These are phyloP conservation scores for Pleurotus platypus DNA, from an alignment of 768 basidiomycete species.

Conservation along the genomic window DNA sequence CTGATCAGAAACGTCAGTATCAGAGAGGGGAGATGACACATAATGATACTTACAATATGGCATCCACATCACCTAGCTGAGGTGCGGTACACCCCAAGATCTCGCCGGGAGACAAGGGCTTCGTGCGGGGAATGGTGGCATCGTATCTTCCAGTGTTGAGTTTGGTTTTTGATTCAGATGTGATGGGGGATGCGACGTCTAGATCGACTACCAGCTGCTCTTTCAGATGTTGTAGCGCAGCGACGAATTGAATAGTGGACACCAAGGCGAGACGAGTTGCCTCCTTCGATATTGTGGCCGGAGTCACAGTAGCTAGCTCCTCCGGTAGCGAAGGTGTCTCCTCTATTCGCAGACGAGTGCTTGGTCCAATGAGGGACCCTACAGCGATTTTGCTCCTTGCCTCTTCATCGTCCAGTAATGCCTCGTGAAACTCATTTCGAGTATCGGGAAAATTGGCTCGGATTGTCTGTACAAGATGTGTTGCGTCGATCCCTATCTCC, in stretches of 20 bases:
- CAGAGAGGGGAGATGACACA: conserved; percentile 8
- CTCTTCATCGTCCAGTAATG: conserved; percentile 57
- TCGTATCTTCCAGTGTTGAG: conserved; percentile 69
- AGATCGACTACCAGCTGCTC: conserved; percentile 62
- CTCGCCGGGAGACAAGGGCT: conserved; percentile 94
- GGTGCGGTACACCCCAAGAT: conserved; percentile 98
- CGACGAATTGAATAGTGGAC: conserved; percentile 97
- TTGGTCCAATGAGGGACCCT: conserved; percentile 45
- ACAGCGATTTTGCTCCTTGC: conserved; percentile 36
- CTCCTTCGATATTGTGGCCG: conserved; percentile 8
- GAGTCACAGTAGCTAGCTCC: background rate
- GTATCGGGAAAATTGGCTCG: conserved; percentile 87
- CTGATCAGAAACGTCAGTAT: conserved; percentile 32
- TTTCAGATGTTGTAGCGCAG: conserved; percentile 84
- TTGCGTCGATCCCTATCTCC: conserved; percentile 89
- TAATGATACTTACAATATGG: conserved; percentile 66
- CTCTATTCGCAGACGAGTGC: conserved; percentile 60
- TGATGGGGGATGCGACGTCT: background rate
- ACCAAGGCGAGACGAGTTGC: conserved; percentile 84
- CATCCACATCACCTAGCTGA: conserved; percentile 71
- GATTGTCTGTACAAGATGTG: conserved; percentile 79
- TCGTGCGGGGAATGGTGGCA: conserved; percentile 74
- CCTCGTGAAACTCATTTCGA: conserved; percentile 59
- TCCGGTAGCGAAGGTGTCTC: conserved; percentile 21
- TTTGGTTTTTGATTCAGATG: conserved; percentile 13